Evolutionary conservation across 192 early-diverging fungal species (phyloP), one percentile per base, ranked within the genome.

Genomic region (Podila verticillata): DNA sequence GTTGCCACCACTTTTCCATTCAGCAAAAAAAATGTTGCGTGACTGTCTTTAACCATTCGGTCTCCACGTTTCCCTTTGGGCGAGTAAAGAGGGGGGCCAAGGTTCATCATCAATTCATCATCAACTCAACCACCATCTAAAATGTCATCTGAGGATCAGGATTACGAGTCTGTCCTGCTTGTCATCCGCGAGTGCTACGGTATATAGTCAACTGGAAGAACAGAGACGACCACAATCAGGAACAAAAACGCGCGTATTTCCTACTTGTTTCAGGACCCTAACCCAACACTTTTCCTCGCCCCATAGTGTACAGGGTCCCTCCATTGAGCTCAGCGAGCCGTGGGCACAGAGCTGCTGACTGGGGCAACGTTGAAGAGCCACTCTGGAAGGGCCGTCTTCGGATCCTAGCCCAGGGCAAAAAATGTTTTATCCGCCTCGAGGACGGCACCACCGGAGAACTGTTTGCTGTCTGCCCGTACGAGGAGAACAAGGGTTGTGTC

Each of bases 321-420:
- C 93, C 95, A 44, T 80, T 93, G 63, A 70, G 83, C 26, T 87
- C 89, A 12, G 13, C 39, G 30, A 88, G 91, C 34, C 70, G 65
- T 13, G 35, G 72, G 2, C 63, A 74, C 32, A 90, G 91, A 61
- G 94, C 95, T 26, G 74, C 85, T 7, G 94, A 96, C 74, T 95
- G 95, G 95, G 92, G 86, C 34, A 82, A 94, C 77, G 90, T 93
- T 13, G 89, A 84, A 15, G 85, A 90, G 28, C 91, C 89, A 67
- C 70, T 95, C 30, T 96, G 94, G 94, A 89, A 89, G 48, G 95
- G 94, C 12, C 86, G 95, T 20, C 75, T 96, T 31, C 72, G 93
- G 32, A 86, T 96, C 48, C 88, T 95, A 58, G 84, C 88, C 1
- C 83, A 86, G 35, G 91, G 92, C 3, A 86, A 90, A 29, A 85